Evolutionary conservation across 2,329 filamentous ascomycete species (phyloP).

Genomic region (Teratosphaeria epicoccoides): DNA sequence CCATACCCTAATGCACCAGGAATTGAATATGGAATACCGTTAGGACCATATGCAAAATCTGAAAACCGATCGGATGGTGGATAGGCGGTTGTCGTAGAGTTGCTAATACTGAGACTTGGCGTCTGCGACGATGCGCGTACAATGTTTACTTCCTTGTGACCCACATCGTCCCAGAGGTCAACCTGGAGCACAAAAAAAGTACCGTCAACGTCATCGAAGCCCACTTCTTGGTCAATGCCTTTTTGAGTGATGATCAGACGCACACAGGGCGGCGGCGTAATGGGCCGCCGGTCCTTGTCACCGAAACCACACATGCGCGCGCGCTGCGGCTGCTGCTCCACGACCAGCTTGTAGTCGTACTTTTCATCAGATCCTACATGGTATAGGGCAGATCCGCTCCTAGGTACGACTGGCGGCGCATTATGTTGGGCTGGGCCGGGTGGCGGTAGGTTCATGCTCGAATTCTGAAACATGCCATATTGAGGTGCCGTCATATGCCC

Average conservation of each 20-base stretch:
- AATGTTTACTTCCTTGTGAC: conserved; percentile 54
- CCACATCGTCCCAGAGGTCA: conserved; percentile 56
- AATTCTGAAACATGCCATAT: neutral
- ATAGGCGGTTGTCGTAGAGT: conserved; percentile 69
- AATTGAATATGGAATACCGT: neutral
- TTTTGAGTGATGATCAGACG: conserved; percentile 68
- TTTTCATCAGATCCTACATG: conserved; percentile 8
- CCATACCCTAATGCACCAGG: neutral
- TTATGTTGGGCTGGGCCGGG: neutral
- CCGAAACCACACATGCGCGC: conserved; percentile 98
- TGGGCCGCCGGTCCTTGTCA: conserved; percentile 94
- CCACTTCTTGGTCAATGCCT: conserved; percentile 65
- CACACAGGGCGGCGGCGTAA: conserved; percentile 90
- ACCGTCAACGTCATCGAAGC: conserved; percentile 61
- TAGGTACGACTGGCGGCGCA: neutral
- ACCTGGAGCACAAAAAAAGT: conserved; percentile 59
- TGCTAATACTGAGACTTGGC: conserved; percentile 62
- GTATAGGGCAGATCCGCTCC: neutral
- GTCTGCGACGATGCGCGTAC: conserved; percentile 55
- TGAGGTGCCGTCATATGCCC: neutral
- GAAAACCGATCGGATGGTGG: conserved; percentile 33
- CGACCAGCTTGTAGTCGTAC: conserved; percentile 29
- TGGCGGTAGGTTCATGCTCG: neutral
- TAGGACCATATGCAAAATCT: neutral
- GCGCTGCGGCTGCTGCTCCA: conserved; percentile 82